These are phyloP conservation scores for Maudiozyma turicensis DNA, from an alignment of 805 yeast species.

Conservation along the genomic window DNA sequence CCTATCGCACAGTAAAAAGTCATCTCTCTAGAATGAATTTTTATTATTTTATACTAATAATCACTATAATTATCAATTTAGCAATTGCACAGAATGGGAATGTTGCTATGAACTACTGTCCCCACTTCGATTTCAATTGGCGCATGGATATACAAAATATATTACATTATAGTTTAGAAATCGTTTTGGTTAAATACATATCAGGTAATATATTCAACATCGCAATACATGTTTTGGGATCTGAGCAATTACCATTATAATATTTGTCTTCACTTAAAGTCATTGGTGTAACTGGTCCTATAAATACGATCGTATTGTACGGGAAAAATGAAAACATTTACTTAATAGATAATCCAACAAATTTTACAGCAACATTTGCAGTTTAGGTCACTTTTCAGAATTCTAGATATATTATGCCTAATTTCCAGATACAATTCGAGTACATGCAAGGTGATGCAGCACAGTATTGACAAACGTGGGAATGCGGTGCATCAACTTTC, in stretches of 20 bases:
- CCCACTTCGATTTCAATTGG: conserved; percentile 10
- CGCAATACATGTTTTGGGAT: conserved; percentile 14
- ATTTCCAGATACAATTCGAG: conserved; percentile 15
- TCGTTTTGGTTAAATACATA: conserved; percentile 7
- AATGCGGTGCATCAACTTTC: conserved; percentile 12
- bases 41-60: no score
- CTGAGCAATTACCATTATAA: conserved; percentile 9
- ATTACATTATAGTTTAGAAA: conserved; percentile 9
- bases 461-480: conserved; percentile 7
- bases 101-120: conserved; percentile 7
- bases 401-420: conserved; percentile 13
- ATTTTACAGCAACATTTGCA: conserved; percentile 13
- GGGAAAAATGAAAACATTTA: conserved; percentile 11
- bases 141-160: conserved; percentile 3
- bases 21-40: no score
- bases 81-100: neutral
- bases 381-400: conserved; percentile 7
- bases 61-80: no score
- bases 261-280: conserved; percentile 12
- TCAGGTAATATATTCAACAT: conserved; percentile 9
- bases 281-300: conserved; percentile 13
- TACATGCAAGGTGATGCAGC: conserved; percentile 10
- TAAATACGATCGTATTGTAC: conserved; percentile 8
- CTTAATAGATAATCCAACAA: conserved; percentile 12
- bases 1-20: no score